Evolutionary conservation across 2,329 filamentous ascomycete species (phyloP), one percentile per base, ranked within the genome.

Genomic region (Cryphonectria nitschkei): DNA sequence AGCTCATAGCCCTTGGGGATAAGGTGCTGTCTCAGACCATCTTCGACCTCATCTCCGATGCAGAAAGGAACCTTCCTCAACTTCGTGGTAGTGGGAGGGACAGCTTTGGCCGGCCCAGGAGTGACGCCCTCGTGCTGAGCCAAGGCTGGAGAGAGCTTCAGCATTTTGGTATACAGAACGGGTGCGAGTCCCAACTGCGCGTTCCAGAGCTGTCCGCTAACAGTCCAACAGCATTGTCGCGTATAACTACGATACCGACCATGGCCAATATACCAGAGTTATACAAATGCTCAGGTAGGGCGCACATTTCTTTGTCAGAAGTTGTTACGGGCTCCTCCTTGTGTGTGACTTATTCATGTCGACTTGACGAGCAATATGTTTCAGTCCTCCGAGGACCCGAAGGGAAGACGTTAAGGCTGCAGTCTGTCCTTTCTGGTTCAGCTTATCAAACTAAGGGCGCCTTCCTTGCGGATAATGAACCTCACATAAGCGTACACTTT

Each of bases 111-210:
- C 82, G 84, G 66, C 86, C 86, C 65, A 85, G 81, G 8, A 86
- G 87, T 63, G 85, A 88, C 52, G 29, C 61, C 46, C 81, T 93
- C 1, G 83, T 92, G 50, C 90, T 90, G 0, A 85, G 86, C 0
- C 86, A 90, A 73, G 91, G 92, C 39, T 94, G 92, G 92, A 83
- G 85, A 54, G 82, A 84, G 56, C 81, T 92, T 2, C 88, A 90
- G 74, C 82, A 84, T 1, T 87, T 90, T 74, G 89, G 89, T 0
- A 84, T 87, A 22, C 78, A 82, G 43, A 86, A 87, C 73, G 90
- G 90, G 76, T 72, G 68, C 37, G 61, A 67, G 61, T 61, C 22
- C 19, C 9, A 16, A 39, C 7, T 3, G 11, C 7, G 32, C 19
- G 19, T 19, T 61, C 22, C 37, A 26, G 7, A 26, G 6, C 16